phyloP scores from a whole-genome alignment of 306 rosid genomes.

The Hippophae tibetana region DNA sequence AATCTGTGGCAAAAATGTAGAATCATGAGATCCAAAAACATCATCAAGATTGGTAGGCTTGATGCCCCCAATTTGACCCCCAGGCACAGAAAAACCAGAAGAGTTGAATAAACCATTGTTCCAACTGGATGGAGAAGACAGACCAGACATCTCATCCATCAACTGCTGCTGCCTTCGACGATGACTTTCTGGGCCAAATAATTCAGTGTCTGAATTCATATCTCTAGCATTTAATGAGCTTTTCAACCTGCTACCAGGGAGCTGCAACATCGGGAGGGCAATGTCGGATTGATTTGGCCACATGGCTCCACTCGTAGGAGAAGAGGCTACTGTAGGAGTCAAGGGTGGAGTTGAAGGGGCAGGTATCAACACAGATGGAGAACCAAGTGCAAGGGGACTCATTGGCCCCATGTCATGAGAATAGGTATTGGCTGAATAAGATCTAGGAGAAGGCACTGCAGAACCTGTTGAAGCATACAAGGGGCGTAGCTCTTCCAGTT shows the following conservation, averaged over 20 bases:
- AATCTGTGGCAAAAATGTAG: constrained; percentile 33
- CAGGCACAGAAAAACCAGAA: constrained; percentile 31
- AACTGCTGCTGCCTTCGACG: constrained; percentile 33
- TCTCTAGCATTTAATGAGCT: constrained; percentile 37
- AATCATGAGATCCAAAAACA: constrained; percentile 33
- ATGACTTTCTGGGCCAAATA: constrained; percentile 34
- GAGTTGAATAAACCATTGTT: constrained; percentile 27
- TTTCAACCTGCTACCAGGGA: constrained; percentile 45
- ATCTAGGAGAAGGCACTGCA: no score
- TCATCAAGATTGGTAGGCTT: constrained; percentile 51
- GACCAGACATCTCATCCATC: constrained; percentile 38
- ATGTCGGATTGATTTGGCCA: constrained; percentile 36
- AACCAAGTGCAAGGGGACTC: constrained; percentile 28
- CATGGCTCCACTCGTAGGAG: constrained; percentile 35
- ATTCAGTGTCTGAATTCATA: constrained; percentile 32
- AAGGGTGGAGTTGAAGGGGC: constrained; percentile 37
- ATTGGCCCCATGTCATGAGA: constrained; percentile 39
- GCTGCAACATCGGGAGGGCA: constrained; percentile 42
- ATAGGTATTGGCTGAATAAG: neutral
- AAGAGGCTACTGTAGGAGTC: constrained; percentile 40
- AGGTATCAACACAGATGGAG: constrained; percentile 36
- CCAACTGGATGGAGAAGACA: constrained; percentile 45
- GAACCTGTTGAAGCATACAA: no score
- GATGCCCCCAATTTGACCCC: constrained; percentile 28
- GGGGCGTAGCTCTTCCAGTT: no score